Evolutionary conservation across 2,329 filamentous ascomycete species (phyloP).

Genomic region (Trichoderma arundinaceum): DNA sequence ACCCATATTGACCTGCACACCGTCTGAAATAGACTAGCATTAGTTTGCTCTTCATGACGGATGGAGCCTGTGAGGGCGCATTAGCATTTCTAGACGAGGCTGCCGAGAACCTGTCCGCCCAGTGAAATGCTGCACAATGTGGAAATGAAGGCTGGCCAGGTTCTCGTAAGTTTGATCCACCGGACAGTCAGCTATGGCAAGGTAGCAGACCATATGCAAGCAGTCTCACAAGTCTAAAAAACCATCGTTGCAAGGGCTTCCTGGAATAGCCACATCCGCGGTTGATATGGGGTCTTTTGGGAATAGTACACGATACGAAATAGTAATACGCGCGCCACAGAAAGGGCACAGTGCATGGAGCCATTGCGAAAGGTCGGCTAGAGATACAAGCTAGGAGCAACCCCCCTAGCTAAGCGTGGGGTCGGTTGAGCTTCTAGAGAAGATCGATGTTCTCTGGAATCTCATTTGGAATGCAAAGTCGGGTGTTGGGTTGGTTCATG

Average conservation of each 20-base stretch:
- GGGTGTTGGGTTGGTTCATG: conserved; percentile 15
- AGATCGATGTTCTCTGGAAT: conserved; percentile 29
- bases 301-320: neutral
- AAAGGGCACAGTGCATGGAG: conserved; percentile 12
- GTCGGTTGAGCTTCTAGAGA: conserved; percentile 26
- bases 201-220: neutral
- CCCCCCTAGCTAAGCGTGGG: conserved; percentile 27
- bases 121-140: neutral
- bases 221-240: conserved; percentile 7
- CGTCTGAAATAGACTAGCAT: neutral
- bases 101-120: neutral
- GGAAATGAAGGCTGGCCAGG: neutral
- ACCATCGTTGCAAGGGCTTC: neutral
- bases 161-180: neutral
- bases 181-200: neutral
- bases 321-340: neutral
- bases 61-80: neutral
- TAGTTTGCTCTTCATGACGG: neutral
- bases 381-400: conserved; percentile 19
- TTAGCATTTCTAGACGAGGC: neutral
- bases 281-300: neutral
- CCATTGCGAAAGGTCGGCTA: conserved; percentile 5
- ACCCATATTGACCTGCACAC: neutral
- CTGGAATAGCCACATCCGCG: conserved; percentile 11
- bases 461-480: conserved; percentile 21